Conservation (phyloP, 441 rosid species). For the Aleurites moluccanus region DNA sequence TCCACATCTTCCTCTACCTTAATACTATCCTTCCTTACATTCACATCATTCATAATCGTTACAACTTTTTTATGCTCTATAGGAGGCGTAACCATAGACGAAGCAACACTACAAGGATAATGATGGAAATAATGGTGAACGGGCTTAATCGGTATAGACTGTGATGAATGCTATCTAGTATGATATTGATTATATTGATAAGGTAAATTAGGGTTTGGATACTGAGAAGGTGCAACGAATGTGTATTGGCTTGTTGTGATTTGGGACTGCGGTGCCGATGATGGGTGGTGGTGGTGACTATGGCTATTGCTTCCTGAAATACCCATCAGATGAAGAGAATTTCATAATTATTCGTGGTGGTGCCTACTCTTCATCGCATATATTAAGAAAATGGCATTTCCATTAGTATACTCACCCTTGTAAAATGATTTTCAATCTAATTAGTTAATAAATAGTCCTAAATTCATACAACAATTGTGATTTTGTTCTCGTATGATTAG, state of each 20-base stretch:
- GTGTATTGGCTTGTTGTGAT: conserved; percentile 14
- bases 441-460: too few relatives aligned
- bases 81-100: conserved; percentile 38
- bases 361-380: too few relatives aligned
- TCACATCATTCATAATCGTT: conserved; percentile 67
- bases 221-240: conserved; percentile 24
- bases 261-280: conserved; percentile 4
- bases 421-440: too few relatives aligned
- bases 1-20: conserved; percentile 57
- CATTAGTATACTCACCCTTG: too few relatives aligned
- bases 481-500: too few relatives aligned
- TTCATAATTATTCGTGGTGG: too few relatives aligned
- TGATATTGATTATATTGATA: conserved; percentile 4
- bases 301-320: conserved; percentile 18
- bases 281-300: not conserved
- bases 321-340: not conserved
- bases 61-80: conserved; percentile 82
- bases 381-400: too few relatives aligned
- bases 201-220: conserved; percentile 24
- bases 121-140: conserved; percentile 14
- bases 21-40: conserved; percentile 70
- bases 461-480: too few relatives aligned
- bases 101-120: conserved; percentile 13
- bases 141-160: not conserved
- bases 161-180: conserved; percentile 1